Base-by-base conservation (phyloP, 306 rosid genomes). In the Pueraria montana region DNA sequence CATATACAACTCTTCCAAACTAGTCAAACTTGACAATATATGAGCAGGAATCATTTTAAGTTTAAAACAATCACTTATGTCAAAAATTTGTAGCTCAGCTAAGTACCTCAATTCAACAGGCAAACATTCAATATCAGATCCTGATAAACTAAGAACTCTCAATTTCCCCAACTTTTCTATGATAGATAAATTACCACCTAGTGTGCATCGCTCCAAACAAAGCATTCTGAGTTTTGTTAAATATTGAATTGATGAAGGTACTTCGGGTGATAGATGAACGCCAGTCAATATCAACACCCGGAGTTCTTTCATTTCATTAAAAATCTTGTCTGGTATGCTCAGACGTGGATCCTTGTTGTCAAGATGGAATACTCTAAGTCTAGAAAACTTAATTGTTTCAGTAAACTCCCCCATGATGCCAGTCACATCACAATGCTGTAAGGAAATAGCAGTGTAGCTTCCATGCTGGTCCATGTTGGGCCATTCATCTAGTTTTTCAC, bases 401-500 rank as follows among this genome's bases (percentile, higher is more conserved):
- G 52, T 64, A 30, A 80, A 38, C 17, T 14, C 26, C 11, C 9
- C 11, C 49, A 23, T 40, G n/a, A 75, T 16, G 43, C 3, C 32
- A 56, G 32, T 56, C 0, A 56, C 0, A 56, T 56, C 32, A 48
- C 81, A 77, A n/a, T 26, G 13, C 0, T 65, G 34, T 6, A 77
- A 77, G 61, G 46, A 62, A 30, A 80, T 58, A 14, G 40, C 36
- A 70, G 72, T 18, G 27, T 45, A 71, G 23, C 52, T 80, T 71
- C 59, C 0, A 24, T 72, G 79, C 24, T 71, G 13, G 2, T 71
- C 45, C 53, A 21, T 24, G 1, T 67, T 24, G 0, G 71, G 84
- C 84, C 84, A 80, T 7, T 71, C 63, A 9, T 23, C 50, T 7
- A 80, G 26, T 42, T 80, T 69, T 5, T 53, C 62, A 12, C 8